These are phyloP conservation scores for Scopulariopsis brevicaulis DNA, from an alignment of 2,329 filamentous ascomycete species.

Conservation along the genomic window DNA sequence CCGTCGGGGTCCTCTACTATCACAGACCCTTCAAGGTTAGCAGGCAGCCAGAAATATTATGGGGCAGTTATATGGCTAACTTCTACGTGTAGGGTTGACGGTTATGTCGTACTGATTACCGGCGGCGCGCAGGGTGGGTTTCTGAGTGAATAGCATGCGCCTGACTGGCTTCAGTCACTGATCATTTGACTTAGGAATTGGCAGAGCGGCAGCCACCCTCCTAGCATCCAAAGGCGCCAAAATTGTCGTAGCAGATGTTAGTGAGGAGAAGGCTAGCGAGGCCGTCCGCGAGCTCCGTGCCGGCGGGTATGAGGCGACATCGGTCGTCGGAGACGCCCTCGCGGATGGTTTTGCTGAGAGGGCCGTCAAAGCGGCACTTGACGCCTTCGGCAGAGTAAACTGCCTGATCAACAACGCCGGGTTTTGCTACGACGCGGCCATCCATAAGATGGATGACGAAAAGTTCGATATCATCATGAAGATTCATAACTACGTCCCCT, in stretches of 20 bases:
- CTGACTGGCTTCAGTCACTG: too few relatives aligned
- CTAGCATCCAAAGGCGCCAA: slow-evolving; percentile 85
- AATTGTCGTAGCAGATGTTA: slow-evolving; percentile 76
- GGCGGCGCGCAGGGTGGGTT: not conserved
- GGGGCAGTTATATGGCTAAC: not conserved
- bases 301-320: slow-evolving; percentile 55
- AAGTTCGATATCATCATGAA: slow-evolving; percentile 85
- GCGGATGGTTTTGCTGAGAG: slow-evolving; percentile 62
- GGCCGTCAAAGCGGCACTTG: slow-evolving; percentile 33
- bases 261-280: slow-evolving; percentile 57
- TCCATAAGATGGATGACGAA: slow-evolving; percentile 85
- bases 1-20: not conserved
- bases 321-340: slow-evolving; percentile 67
- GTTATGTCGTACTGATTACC: not conserved
- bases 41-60: not conserved
- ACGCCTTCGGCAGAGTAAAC: slow-evolving; percentile 70
- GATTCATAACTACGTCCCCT: slow-evolving; percentile 75
- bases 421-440: slow-evolving; percentile 87
- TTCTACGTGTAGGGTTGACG: not conserved
- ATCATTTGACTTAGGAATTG: slow-evolving; percentile 55
- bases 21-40: not conserved
- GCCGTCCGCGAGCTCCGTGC: slow-evolving; percentile 62
- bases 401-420: slow-evolving; percentile 90
- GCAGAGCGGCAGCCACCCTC: slow-evolving; percentile 68
- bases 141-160: not conserved